phyloP scores from a whole-genome alignment of 2,329 filamentous ascomycete species.

The Fusarium anguioides region DNA sequence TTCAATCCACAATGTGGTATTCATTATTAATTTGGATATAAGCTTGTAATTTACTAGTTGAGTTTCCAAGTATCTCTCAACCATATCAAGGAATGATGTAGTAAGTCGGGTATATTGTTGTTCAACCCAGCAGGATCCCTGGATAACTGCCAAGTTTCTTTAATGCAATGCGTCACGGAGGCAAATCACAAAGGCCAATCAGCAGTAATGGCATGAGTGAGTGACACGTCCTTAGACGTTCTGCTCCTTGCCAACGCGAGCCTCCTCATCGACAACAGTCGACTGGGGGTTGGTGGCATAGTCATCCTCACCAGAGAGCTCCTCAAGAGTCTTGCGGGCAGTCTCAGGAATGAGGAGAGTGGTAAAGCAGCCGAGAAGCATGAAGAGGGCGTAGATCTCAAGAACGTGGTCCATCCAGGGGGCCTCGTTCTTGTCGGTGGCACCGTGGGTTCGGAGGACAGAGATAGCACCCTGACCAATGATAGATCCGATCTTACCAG shows the following conservation, averaged over 20 bases:
- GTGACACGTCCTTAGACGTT: slow-evolving; percentile 26
- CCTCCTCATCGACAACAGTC: slow-evolving; percentile 21
- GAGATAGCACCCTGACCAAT: slow-evolving; percentile 69
- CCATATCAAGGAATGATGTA: slow-evolving; percentile 6
- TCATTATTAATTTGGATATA: not conserved
- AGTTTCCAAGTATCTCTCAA: not conserved
- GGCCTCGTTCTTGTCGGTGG: slow-evolving; percentile 50
- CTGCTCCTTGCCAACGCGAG: slow-evolving; percentile 27
- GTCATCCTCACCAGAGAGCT: slow-evolving; percentile 59
- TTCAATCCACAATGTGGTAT: not conserved
- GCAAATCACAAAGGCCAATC: not conserved
- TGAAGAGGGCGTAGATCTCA: slow-evolving; percentile 80
- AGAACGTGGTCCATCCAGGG: slow-evolving; percentile 84
- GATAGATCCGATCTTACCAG: slow-evolving; percentile 67
- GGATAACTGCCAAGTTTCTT: slow-evolving; percentile 16
- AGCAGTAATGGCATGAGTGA: not conserved
- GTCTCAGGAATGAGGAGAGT: slow-evolving; percentile 79
- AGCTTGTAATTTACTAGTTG: not conserved
- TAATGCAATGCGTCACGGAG: not conserved
- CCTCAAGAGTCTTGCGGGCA: slow-evolving; percentile 78
- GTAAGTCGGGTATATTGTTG: not conserved
- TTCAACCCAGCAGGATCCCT: not conserved
- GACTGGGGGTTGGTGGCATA: slow-evolving; percentile 36
- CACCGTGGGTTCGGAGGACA: slow-evolving; percentile 61
- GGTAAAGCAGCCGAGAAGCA: slow-evolving; percentile 77